Percentiles rank a stretch among this genome's conserved stretches.
Conservation (phyloP, 208 protist genomes). For the Borovskyia barvae region DNA sequence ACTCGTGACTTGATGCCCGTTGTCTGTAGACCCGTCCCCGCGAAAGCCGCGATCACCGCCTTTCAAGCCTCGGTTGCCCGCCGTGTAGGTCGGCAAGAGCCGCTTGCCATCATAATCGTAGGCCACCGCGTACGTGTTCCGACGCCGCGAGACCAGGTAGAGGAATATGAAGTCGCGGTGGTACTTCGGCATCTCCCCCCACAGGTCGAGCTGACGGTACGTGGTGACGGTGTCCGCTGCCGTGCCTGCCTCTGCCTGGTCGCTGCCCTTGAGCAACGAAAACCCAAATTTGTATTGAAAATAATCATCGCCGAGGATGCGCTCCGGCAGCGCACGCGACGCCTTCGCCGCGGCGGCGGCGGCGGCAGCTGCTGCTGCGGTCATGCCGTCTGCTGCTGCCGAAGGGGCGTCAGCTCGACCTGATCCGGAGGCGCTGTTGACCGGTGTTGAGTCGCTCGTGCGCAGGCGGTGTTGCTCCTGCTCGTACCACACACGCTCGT, state of each 20-base stretch:
- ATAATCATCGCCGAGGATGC: slow-evolving; percentile 75
- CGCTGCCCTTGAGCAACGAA: slow-evolving; percentile 59
- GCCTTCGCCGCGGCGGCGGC: not conserved
- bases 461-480: slow-evolving; percentile 35
- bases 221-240: slow-evolving; percentile 28
- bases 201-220: slow-evolving; percentile 85
- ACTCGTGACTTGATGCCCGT: slow-evolving; percentile 85
- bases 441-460: not conserved
- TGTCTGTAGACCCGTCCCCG: slow-evolving; percentile 79
- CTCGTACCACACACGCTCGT: slow-evolving; percentile 80
- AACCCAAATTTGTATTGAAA: slow-evolving; percentile 81
- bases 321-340: slow-evolving; percentile 37
- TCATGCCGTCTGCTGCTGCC: not conserved
- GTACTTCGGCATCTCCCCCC: slow-evolving; percentile 91
- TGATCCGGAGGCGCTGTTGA: not conserved
- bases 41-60: slow-evolving; percentile 84
- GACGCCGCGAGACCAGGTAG: slow-evolving; percentile 80
- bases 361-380: not conserved
- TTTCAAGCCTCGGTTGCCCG: slow-evolving; percentile 85
- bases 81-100: slow-evolving; percentile 78
- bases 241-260: not conserved
- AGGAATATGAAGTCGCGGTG: slow-evolving; percentile 79
- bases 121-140: slow-evolving; percentile 88
- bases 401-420: not conserved
- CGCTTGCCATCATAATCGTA: slow-evolving; percentile 85